Conservation (phyloP, 139 green algal species). For the Eudorina sp. region DNA sequence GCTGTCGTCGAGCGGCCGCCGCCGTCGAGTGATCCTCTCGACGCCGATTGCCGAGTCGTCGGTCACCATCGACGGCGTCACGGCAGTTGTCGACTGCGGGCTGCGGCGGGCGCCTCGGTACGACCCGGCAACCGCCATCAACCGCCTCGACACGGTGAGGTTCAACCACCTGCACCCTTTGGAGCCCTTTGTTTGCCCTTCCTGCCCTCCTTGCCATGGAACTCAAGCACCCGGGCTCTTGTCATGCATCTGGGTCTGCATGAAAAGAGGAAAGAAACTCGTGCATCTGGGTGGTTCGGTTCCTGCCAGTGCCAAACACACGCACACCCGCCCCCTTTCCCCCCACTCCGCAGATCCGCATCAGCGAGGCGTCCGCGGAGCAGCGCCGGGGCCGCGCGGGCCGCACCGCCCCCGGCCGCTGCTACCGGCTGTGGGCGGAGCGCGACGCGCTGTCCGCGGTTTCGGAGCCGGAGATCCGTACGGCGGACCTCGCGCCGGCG, state of each 20-base stretch:
- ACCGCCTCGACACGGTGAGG: constrained; percentile 51
- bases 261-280: too few species aligned
- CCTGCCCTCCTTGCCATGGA: too few species aligned
- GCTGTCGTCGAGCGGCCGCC: not conserved
- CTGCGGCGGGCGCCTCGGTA: constrained; percentile 58
- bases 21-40: constrained; percentile 72
- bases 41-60: constrained; percentile 77
- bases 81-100: constrained; percentile 79
- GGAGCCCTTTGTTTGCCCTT: too few species aligned
- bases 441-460: constrained; percentile 35
- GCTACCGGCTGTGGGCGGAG: constrained; percentile 70
- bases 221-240: too few species aligned
- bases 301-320: not conserved
- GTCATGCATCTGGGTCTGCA: too few species aligned
- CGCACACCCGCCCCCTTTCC: not conserved
- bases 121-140: constrained; percentile 63
- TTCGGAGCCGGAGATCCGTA: constrained; percentile 60
- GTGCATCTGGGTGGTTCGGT: too few species aligned
- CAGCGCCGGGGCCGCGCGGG: constrained; percentile 72
- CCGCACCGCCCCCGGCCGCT: constrained; percentile 66
- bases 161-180: too few species aligned
- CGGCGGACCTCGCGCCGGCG: constrained; percentile 71
- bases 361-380: constrained; percentile 67
- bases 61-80: constrained; percentile 79
- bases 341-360: constrained; percentile 38